Base-by-base conservation (phyloP, 805 yeast species). In the Metschnikowia henanensis region DNA sequence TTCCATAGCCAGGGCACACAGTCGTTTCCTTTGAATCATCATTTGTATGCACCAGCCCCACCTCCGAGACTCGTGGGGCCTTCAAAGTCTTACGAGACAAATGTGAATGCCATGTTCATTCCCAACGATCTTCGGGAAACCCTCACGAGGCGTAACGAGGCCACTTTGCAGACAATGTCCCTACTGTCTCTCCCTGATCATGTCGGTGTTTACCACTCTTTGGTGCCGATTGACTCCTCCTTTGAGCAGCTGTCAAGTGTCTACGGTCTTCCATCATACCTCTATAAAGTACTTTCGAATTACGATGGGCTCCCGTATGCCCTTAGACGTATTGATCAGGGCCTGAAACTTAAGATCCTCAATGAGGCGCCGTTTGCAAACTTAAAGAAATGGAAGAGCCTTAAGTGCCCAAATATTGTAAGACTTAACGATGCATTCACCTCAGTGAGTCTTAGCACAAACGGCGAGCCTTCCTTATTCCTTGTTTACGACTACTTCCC, bases 401-500 rank as follows among this genome's bases (percentile, higher is more conserved):
- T 84, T 18, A 65, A 67, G 6, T 57, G 56, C 38, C 76, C 88
- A 2, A 83, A 84, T 54, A 68, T 88, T 18, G 87, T 86, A 1
- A 73, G 76, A 31, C 66, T 89, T 5, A 76, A 79, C 33, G 97
- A 91, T 59, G 89, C 94, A 6, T 92, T 94, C 62, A 84, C 96
- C 1, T 81, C 92, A 5, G 78, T 89, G 44, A 84, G 89, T 5
- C 94, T 94, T 68, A 92, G 88, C 34, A 94, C 87, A 54, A 73
- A 75, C 37, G 49, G 52, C 6, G 55, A 53, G 39, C 57, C 66
- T 12, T 82, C 94, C 1, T 72, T 94, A 44, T 76, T 89, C 32
- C 69, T 90, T 34, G 84, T 87, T 4, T 88, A 89, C 64, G 97
- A 92, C 58, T 94, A 81, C 61, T 87, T 77, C 62, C 97, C 99